Conservation (phyloP, 441 rosid species). For the Melastoma candidum region DNA sequence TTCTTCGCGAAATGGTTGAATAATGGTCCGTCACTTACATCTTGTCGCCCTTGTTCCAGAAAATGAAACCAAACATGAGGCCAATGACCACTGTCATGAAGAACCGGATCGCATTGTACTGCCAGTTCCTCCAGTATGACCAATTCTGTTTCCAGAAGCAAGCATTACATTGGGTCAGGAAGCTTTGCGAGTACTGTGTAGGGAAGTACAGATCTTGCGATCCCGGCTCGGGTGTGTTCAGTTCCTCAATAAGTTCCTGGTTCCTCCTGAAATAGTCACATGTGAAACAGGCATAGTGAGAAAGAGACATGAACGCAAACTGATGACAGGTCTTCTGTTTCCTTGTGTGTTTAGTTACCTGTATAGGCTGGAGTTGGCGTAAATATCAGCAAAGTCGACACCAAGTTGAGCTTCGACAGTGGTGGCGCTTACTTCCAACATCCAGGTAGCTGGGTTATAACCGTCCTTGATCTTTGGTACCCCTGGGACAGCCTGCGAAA, state of each 20-base stretch:
- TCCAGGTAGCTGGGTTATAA: constrained; percentile 89
- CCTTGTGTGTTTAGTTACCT: constrained; percentile 18
- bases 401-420: constrained; percentile 51
- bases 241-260: constrained; percentile 63
- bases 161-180: constrained; percentile 50
- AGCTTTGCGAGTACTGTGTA: constrained; percentile 58
- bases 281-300: too few relatives aligned
- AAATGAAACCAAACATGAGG: constrained; percentile 56
- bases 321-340: too few relatives aligned
- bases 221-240: constrained; percentile 54
- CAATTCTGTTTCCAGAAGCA: constrained; percentile 77
- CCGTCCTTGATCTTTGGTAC: constrained; percentile 65
- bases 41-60: constrained; percentile 59
- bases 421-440: constrained; percentile 68
- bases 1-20: not conserved
- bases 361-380: constrained; percentile 42
- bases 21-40: constrained; percentile 25
- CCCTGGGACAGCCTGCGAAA: constrained; percentile 49
- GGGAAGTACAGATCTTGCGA: constrained; percentile 64
- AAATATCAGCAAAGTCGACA: constrained; percentile 67
- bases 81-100: constrained; percentile 47
- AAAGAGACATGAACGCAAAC: too few relatives aligned
- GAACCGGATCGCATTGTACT: constrained; percentile 57
- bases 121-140: constrained; percentile 89
- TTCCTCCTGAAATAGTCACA: constrained; percentile 38